Evolutionary conservation across 2,329 filamentous ascomycete genomes (phyloP), one percentile per base, ranked within the genome.

Genomic region (Cladophialophora bantiana): DNA sequence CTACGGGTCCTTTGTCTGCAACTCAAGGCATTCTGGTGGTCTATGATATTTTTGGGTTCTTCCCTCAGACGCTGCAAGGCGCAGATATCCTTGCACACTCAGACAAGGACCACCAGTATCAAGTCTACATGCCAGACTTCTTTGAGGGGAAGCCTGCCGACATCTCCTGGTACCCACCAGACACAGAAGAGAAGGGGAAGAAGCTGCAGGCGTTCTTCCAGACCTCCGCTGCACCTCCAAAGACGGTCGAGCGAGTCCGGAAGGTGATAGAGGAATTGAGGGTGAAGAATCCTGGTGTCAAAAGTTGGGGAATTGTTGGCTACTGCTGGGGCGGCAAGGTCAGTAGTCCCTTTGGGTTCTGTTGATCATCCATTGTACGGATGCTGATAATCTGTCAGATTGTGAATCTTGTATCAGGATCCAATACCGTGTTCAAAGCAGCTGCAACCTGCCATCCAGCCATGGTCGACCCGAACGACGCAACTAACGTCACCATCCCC

Each of bases 111-210:
- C 77, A 83, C 67, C 87, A 91, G 75, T 95, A 96, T 83, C 89
- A 88, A 73, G 91, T 97, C 72, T 93, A 94, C 80, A 94, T 97
- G 70, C 94, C 94, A 34, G 94, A 97, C 81, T 94, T 92, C 85
- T 96, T 97, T 82, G 86, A 91, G 67, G 93, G 92, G 77, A 84
- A 86, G 71, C 90, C 92, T 40, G 87, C 83, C 67, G 84, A 86
- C 71, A 86, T 88, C 73, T 81, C 80, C 59, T 88, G 85, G 84
- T 88, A 86, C 75, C 86, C 86, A 0, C 86, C 86, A 15, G 81
- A 86, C 74, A 88, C 80, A 68, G 80, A 87, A 48, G 87, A 89
- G 66, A 86, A 89, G 77, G 82, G 83, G 70, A 73, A 85, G 77
- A 87, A 87, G 75, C 80, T 89, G 13, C 84, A 84, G 67, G 77